Percentiles rank a stretch among this genome's conserved stretches.
Conservation (phyloP, 2,329 filamentous ascomycete genomes). For the Calonectria honghensis region DNA sequence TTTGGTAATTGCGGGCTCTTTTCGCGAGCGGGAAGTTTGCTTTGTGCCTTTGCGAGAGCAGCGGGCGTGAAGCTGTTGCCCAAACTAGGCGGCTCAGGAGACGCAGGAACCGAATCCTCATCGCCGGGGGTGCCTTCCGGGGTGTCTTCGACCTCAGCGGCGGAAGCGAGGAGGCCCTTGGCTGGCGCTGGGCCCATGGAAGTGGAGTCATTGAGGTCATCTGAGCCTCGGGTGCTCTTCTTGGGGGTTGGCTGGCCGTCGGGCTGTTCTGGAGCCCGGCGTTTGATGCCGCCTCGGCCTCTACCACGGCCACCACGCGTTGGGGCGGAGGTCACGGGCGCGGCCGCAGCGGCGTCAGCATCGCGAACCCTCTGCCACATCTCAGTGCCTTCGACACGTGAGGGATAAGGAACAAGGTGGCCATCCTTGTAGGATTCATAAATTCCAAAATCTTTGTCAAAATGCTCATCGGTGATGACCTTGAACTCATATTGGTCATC, state of each 20-base stretch:
- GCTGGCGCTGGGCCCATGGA: conserved; percentile 57
- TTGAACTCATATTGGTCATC: conserved; percentile 69
- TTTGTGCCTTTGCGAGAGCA: conserved; percentile 53
- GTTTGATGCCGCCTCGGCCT: conserved; percentile 65
- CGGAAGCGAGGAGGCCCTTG: conserved; percentile 64
- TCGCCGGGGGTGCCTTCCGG: conserved; percentile 60
- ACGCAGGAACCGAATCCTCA: conserved; percentile 61
- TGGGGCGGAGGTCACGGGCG: conserved; percentile 53
- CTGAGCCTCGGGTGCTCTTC: conserved; percentile 62
- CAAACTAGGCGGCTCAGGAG: conserved; percentile 58
- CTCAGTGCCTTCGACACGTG: conserved; percentile 64
- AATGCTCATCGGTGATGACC: conserved; percentile 66
- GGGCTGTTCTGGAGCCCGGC: conserved; percentile 69
- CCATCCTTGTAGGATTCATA: conserved; percentile 65
- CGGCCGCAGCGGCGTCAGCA: conserved; percentile 61
- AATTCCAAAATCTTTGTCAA: conserved; percentile 65
- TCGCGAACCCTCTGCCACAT: conserved; percentile 63
- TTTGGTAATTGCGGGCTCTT: conserved; percentile 63
- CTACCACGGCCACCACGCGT: conserved; percentile 57
- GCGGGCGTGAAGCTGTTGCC: conserved; percentile 53
- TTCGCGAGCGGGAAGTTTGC: conserved; percentile 58
- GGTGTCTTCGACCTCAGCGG: conserved; percentile 60
- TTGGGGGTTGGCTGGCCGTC: conserved; percentile 71
- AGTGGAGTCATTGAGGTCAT: conserved; percentile 54
- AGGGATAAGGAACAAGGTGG: conserved; percentile 67